Conservation (phyloP, 1,139 yeast genomes). For the Candida sanyaensis region DNA sequence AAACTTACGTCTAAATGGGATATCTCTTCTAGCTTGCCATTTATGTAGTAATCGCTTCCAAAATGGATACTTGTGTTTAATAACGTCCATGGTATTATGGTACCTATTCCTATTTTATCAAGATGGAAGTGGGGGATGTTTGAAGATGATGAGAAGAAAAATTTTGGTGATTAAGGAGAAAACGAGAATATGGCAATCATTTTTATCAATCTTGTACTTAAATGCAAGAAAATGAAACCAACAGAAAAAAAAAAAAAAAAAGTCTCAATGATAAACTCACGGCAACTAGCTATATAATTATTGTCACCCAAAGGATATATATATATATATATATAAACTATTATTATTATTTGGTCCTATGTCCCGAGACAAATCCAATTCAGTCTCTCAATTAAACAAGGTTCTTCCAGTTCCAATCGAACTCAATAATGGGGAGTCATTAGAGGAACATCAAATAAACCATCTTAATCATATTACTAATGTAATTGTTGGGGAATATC, state of each 20-base stretch:
- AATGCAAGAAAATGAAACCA: no score
- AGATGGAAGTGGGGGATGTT: neutral
- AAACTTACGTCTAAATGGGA: constrained; percentile 64
- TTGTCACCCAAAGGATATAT: no score
- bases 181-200: neutral
- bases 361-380: constrained; percentile 15
- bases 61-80: constrained; percentile 38
- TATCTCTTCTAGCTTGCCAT: constrained; percentile 61
- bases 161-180: neutral
- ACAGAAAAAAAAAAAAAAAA: no score
- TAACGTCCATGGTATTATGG: constrained; percentile 30
- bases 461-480: constrained; percentile 34
- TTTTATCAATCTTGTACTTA: no score
- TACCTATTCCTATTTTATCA: neutral
- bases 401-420: constrained; percentile 43
- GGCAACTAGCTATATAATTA: no score
- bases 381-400: constrained; percentile 30
- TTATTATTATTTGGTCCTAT: neutral
- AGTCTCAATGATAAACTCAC: no score
- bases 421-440: constrained; percentile 23
- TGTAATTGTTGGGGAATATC: constrained; percentile 42
- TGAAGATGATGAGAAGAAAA: neutral
- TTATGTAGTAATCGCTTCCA: constrained; percentile 51
- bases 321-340: no score
- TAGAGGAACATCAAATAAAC: constrained; percentile 15